Percentiles rank a stretch among this genome's conserved stretches.
Conservation (phyloP, 2,329 filamentous ascomycete species). For the Exophiala dermatitidis region DNA sequence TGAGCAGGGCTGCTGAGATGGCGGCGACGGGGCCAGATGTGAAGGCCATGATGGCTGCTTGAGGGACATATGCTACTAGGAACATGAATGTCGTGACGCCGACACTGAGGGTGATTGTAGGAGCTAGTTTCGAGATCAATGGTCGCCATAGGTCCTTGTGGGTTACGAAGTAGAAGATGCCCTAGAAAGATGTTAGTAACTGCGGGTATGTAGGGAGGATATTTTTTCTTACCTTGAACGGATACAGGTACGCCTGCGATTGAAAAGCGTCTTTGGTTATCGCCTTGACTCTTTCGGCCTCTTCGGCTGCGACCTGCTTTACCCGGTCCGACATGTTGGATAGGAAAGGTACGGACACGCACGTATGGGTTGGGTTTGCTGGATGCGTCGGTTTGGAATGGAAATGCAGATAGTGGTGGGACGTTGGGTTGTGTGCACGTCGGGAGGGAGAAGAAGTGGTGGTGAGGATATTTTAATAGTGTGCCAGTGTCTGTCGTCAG, state of each 20-base stretch:
- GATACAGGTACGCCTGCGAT: slow-evolving; percentile 79
- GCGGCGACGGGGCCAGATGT: slow-evolving; percentile 70
- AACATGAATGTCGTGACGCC: slow-evolving; percentile 77
- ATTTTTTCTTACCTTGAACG: slow-evolving; percentile 57
- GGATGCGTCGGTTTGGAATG: not conserved
- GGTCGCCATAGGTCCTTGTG: slow-evolving; percentile 55
- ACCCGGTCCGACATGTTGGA: slow-evolving; percentile 39
- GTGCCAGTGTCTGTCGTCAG: not conserved
- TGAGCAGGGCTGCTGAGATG: slow-evolving; percentile 53
- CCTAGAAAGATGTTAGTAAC: slow-evolving; percentile 35
- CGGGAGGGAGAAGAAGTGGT: not conserved
- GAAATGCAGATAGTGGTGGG: no score
- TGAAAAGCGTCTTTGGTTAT: slow-evolving; percentile 62
- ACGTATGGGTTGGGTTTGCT: no score
- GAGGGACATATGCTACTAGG: slow-evolving; percentile 75
- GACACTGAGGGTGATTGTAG: slow-evolving; percentile 62
- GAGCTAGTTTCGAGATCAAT: slow-evolving; percentile 49
- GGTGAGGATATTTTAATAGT: not conserved
- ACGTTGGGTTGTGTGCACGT: not conserved
- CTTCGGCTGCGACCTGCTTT: slow-evolving; percentile 56
- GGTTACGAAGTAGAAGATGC: slow-evolving; percentile 53
- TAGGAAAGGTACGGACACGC: not conserved
- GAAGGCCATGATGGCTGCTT: slow-evolving; percentile 72
- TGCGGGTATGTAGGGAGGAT: no score
- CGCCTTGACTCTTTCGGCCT: slow-evolving; percentile 59